Evolutionary conservation across 352 stramenopile species (phyloP).

Genomic region (Globisporangium acanthophoron): DNA sequence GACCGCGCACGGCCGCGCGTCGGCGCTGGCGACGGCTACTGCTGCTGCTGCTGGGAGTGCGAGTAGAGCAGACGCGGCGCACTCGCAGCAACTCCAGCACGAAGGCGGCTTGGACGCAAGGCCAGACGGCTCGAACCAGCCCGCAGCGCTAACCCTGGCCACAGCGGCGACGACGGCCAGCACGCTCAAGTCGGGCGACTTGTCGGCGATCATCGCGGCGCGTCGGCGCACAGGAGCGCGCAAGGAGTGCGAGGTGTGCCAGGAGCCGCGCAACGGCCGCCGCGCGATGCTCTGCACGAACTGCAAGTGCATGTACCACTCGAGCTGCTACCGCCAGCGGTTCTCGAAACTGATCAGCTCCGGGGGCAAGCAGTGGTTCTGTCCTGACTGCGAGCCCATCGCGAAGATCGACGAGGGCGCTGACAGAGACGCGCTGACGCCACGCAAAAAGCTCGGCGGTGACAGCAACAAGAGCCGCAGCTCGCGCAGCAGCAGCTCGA

Average conservation of each 20-base stretch:
- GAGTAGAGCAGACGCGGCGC: too few species aligned
- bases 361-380: constrained; percentile 72
- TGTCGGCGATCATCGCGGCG: constrained; percentile 60
- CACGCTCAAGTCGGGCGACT: constrained; percentile 41
- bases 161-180: constrained; percentile 6
- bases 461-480: constrained; percentile 19
- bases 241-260: constrained; percentile 73
- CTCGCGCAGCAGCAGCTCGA: constrained; percentile 6
- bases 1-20: background rate
- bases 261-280: constrained; percentile 66
- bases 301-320: constrained; percentile 85
- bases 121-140: background rate
- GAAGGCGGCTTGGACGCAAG: constrained; percentile 26
- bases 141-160: background rate
- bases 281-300: constrained; percentile 70
- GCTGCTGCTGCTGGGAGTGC: too few species aligned
- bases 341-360: constrained; percentile 61
- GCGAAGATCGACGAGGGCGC: constrained; percentile 16
- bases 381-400: constrained; percentile 65
- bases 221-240: constrained; percentile 54
- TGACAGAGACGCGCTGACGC: constrained; percentile 32
- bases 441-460: constrained; percentile 34
- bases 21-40: too few species aligned
- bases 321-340: constrained; percentile 79
- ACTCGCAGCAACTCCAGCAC: background rate